A percentile compares a stretch with the other conserved stretches of the same genome.
Evolutionary conservation across 495 filamentous ascomycete genomes (phyloP).

Genomic region (Jackrogersella minutella): DNA sequence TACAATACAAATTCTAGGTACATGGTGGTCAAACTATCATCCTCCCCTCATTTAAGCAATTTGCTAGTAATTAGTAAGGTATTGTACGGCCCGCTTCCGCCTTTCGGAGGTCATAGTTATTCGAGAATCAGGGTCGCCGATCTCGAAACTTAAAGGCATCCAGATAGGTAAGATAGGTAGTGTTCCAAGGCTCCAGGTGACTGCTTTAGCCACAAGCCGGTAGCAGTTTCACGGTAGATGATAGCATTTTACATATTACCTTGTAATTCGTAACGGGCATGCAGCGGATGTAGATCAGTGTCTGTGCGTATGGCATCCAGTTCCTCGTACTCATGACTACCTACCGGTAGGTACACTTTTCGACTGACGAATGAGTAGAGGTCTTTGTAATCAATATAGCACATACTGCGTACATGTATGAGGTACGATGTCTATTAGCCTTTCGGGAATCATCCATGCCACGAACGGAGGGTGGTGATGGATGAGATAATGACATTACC

Average conservation of each 20-base stretch:
- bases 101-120: neutral
- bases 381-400: no score
- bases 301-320: slow-evolving; percentile 19
- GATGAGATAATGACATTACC: no score
- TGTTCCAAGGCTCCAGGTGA: neutral
- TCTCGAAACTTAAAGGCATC: neutral
- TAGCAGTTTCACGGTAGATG: neutral
- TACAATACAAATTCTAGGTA: no score
- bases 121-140: neutral
- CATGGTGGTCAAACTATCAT: neutral
- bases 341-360: no score
- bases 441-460: no score
- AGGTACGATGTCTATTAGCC: no score
- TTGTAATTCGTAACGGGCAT: slow-evolving; percentile 13
- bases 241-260: neutral
- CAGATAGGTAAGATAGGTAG: neutral
- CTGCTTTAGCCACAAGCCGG: neutral
- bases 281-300: slow-evolving; percentile 12
- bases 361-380: no score
- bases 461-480: no score
- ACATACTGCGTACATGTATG: no score
- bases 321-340: neutral
- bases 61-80: neutral
- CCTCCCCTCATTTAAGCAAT: neutral
- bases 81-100: neutral